Base-by-base conservation (phyloP, 2,329 filamentous ascomycete genomes). In the Neonectria neomacrospora region DNA sequence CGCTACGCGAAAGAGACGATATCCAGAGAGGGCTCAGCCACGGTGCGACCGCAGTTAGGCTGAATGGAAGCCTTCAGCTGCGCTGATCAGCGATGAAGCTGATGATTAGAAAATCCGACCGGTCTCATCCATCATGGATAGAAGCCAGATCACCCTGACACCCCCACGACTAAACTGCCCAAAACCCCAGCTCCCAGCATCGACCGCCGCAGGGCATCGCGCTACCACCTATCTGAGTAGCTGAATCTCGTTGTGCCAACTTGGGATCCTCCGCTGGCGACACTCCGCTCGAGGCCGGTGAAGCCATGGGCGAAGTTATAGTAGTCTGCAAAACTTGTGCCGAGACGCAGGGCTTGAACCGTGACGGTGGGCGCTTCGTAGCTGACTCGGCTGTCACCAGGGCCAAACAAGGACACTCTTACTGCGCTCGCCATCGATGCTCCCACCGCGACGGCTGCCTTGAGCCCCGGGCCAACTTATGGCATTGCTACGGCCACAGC, bases 341-440 rank as follows among this genome's bases (percentile, higher is more conserved):
- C 16, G 12, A n/a, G 34, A 16, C 2, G 7, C 39, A n/a, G 12
- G 30, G 3, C 14, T 9, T 42, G 12, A 23, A 20, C 22, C 20
- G 34, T 10, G 14, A 32, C 11, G n/a, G 18, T 8, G 22, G 18
- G 8, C 16, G 9, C 18, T 39, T 22, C 18, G 9, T 34, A 3
- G 14, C 30, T 32, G 39, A 30, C 9, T 3, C 54, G 22, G 22
- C 39, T 10, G 23, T 28, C 26, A 28, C 37, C 18, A 32, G 42
- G 12, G 32, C 23, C 18, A 23, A 48, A 22, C 34, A 58, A 16
- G 48, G 32, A 28, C n/a, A n/a, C 23, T 51, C 22, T 10, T 62
- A 48, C 37, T 62, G 54, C 41, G 32, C 23, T 6, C 54, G 59
- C 16, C 54, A 57, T 47, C 54, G 37, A 37, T 61, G 52, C 11